phyloP scores from a whole-genome alignment of 129 eudicot species.

The Kitagawia praeruptora region DNA sequence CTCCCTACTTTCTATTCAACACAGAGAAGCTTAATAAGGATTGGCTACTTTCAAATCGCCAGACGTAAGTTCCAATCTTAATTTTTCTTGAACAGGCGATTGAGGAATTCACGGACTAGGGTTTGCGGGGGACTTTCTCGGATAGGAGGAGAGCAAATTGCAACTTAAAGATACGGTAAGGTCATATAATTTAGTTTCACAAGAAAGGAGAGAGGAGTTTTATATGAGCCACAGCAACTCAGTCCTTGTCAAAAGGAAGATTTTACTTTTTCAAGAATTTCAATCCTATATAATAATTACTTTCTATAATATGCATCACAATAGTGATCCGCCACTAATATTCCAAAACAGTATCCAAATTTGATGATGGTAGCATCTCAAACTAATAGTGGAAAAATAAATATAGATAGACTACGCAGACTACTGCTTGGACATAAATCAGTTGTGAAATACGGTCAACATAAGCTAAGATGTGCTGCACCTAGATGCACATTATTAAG shows the following conservation, averaged over 20 bases:
- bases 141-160: not conserved
- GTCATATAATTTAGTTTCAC: not conserved
- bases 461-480: not conserved
- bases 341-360: not conserved
- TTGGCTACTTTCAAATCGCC: not conserved
- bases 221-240: not conserved
- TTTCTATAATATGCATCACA: not conserved
- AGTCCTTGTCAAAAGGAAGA: conserved; percentile 1
- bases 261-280: not conserved
- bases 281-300: not conserved
- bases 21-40: not conserved
- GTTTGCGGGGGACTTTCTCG: not conserved
- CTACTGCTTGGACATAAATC: not conserved
- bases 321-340: not conserved
- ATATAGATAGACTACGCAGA: not conserved
- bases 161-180: not conserved
- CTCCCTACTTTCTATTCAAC: not conserved
- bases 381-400: not conserved
- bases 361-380: not conserved
- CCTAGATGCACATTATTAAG: not conserved
- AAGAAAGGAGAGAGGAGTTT: too few relatives aligned
- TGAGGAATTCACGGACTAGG: not conserved
- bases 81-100: not conserved
- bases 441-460: not conserved
- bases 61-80: not conserved